A percentile compares a stretch with the other conserved stretches of the same genome.
phyloP scores from a whole-genome alignment of 2,329 filamentous ascomycete species.

The Aspergillus spinulosporus region DNA sequence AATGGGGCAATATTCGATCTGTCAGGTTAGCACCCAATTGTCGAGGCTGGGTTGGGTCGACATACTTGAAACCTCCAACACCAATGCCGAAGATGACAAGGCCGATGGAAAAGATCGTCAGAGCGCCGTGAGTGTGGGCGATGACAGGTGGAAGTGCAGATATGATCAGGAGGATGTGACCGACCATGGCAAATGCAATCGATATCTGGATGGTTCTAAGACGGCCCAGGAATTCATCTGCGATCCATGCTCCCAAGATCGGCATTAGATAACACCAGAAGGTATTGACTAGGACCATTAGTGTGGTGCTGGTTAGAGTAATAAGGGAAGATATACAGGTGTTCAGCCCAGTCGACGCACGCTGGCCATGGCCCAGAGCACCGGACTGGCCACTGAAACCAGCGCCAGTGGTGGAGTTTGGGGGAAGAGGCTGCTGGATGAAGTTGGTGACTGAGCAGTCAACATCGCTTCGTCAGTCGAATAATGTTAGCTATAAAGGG shows the following conservation, averaged over 20 bases:
- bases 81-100: slow-evolving; percentile 70
- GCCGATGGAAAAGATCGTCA: slow-evolving; percentile 64
- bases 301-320: neutral
- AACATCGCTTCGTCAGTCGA: neutral
- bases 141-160: slow-evolving; percentile 67
- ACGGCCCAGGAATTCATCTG: slow-evolving; percentile 69
- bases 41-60: neutral
- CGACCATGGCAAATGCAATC: slow-evolving; percentile 63
- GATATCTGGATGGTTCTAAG: slow-evolving; percentile 71
- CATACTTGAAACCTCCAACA: slow-evolving; percentile 72
- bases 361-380: slow-evolving; percentile 61
- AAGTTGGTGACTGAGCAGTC: slow-evolving; percentile 58
- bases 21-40: neutral
- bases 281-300: slow-evolving; percentile 48
- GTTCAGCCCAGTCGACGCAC: slow-evolving; percentile 55
- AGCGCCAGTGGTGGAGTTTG: slow-evolving; percentile 56
- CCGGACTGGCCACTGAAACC: slow-evolving; percentile 41
- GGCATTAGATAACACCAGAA: slow-evolving; percentile 66
- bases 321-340: slow-evolving; percentile 37
- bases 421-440: slow-evolving; percentile 58
- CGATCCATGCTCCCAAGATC: slow-evolving; percentile 61
- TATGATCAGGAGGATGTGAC: slow-evolving; percentile 67
- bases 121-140: slow-evolving; percentile 55
- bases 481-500: neutral
- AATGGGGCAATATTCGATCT: slow-evolving; percentile 69